phyloP scores from a whole-genome alignment of 345 rosid species.

The Abelmoschus esculentus region DNA sequence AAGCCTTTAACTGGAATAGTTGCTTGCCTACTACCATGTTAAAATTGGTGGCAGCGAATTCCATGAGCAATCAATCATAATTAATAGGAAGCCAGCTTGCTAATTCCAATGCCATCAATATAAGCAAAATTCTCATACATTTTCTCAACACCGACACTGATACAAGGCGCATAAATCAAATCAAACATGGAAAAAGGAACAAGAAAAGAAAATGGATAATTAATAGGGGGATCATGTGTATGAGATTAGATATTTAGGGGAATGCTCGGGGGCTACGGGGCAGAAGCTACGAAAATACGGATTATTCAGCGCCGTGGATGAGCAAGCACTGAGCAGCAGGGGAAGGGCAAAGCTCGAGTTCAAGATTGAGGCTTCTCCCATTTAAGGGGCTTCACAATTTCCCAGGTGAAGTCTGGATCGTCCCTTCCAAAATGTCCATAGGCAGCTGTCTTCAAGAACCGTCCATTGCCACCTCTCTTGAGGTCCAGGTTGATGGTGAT shows the following conservation, averaged over 20 bases:
- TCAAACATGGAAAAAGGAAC: background rate
- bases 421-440: constrained; percentile 84
- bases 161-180: background rate
- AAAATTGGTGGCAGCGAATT: too few relatives aligned
- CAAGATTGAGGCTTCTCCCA: constrained; percentile 56
- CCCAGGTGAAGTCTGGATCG: constrained; percentile 77
- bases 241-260: constrained; percentile 11
- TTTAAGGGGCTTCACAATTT: constrained; percentile 68
- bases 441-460: constrained; percentile 86
- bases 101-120: constrained; percentile 9
- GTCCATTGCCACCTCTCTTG: constrained; percentile 66
- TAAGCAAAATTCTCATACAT: constrained; percentile 19
- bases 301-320: constrained; percentile 18
- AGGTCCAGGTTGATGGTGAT: constrained; percentile 69
- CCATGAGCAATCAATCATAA: too few relatives aligned
- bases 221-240: constrained; percentile 5
- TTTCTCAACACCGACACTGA: constrained; percentile 8
- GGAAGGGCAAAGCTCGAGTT: background rate
- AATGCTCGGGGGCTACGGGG: constrained; percentile 5
- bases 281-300: constrained; percentile 14
- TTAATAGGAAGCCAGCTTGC: too few relatives aligned
- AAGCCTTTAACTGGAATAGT: too few relatives aligned
- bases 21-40: too few relatives aligned
- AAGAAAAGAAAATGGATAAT: background rate
- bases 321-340: constrained; percentile 4